These are phyloP conservation scores for Ramalina peruviana DNA, from an alignment of 495 filamentous ascomycete genomes.

Conservation along the genomic window DNA sequence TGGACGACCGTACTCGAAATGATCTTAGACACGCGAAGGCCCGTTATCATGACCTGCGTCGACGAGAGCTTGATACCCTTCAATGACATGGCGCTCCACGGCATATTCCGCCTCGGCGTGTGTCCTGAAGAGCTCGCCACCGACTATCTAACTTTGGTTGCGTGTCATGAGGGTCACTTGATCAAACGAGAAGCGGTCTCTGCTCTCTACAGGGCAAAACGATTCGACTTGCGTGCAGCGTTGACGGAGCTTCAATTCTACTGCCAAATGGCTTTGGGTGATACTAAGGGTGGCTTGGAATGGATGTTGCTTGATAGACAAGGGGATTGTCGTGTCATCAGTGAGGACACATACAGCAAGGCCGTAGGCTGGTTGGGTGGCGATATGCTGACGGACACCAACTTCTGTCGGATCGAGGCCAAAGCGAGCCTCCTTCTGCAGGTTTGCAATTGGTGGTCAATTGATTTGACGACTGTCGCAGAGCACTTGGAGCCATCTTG, in stretches of 20 bases:
- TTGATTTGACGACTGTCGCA: constrained; percentile 16
- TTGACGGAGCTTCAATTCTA: constrained; percentile 88
- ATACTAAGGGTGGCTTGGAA: constrained; percentile 69
- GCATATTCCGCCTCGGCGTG: constrained; percentile 66
- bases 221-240: constrained; percentile 60
- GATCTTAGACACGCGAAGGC: constrained; percentile 70
- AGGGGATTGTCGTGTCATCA: constrained; percentile 61
- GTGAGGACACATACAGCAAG: constrained; percentile 58
- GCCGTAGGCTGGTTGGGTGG: constrained; percentile 68
- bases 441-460: constrained; percentile 42
- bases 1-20: constrained; percentile 71
- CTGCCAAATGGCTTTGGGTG: constrained; percentile 94
- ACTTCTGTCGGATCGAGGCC: constrained; percentile 11
- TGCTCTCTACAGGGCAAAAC: constrained; percentile 51
- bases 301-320: constrained; percentile 68
- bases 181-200: constrained; percentile 52
- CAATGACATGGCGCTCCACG: constrained; percentile 57
- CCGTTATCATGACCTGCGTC: constrained; percentile 90
- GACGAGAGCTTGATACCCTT: constrained; percentile 66
- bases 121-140: constrained; percentile 55
- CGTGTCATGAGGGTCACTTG: constrained; percentile 83
- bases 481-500: background rate
- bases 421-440: constrained; percentile 42
- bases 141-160: constrained; percentile 71
- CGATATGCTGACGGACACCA: constrained; percentile 25